phyloP scores from a whole-genome alignment of 2,329 filamentous ascomycete species.

The Phialemoniopsis sp. region DNA sequence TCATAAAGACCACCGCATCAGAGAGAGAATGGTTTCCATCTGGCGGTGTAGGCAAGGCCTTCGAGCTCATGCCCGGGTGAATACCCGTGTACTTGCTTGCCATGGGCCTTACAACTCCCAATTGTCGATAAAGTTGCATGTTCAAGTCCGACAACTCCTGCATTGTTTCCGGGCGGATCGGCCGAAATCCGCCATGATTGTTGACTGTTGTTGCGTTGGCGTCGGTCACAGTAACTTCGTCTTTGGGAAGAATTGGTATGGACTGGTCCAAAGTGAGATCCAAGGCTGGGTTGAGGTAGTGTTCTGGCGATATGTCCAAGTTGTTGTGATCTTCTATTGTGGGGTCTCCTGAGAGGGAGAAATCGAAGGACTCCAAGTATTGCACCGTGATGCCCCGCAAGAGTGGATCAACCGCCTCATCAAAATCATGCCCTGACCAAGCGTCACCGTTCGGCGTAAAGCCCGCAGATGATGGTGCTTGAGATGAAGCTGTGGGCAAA shows the following conservation, averaged over 20 bases:
- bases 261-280: background rate
- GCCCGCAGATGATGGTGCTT: background rate
- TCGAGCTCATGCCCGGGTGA: background rate
- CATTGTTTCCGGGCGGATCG: slow-evolving; percentile 1
- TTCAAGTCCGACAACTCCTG: slow-evolving; percentile 2
- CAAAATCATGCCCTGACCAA: slow-evolving; percentile 1
- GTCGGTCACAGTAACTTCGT: background rate
- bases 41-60: background rate
- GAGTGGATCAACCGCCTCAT: slow-evolving; percentile 1
- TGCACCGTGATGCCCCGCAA: background rate
- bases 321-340: background rate
- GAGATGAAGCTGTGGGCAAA: background rate
- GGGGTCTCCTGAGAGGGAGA: background rate
- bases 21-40: slow-evolving; percentile 1
- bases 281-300: slow-evolving; percentile 1
- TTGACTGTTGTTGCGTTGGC: background rate
- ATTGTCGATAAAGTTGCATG: slow-evolving; percentile 1
- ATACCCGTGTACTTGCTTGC: slow-evolving; percentile 2
- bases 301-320: background rate
- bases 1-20: slow-evolving; percentile 3
- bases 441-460: slow-evolving; percentile 1
- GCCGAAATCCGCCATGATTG: background rate
- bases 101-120: background rate
- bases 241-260: background rate
- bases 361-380: slow-evolving; percentile 2